A percentile compares a stretch with the other conserved stretches of the same genome.
These are phyloP conservation scores for Rubia peregrina DNA, from an alignment of 305 asterid species.

Conservation along the genomic window DNA sequence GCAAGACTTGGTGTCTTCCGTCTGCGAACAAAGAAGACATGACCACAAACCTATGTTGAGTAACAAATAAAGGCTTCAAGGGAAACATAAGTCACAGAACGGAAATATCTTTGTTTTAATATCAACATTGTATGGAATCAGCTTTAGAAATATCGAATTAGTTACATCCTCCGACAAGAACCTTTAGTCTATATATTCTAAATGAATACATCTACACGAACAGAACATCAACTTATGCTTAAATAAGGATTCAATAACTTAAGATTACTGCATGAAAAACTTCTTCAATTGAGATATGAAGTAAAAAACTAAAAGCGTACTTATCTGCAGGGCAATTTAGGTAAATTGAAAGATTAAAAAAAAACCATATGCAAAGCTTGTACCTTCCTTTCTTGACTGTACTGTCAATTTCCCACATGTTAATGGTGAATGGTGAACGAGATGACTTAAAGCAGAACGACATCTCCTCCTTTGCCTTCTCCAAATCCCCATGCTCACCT, in stretches of 20 bases:
- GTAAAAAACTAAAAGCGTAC: background rate
- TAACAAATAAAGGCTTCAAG: conserved; percentile 15
- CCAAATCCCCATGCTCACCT: conserved; percentile 71
- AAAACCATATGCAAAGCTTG: conserved; percentile 9
- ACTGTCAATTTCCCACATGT: conserved; percentile 99
- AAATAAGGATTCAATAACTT: background rate
- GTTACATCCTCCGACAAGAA: background rate
- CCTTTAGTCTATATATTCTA: background rate
- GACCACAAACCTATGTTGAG: conserved; percentile 9
- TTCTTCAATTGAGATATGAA: background rate
- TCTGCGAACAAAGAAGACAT: conserved; percentile 36
- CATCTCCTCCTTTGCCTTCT: conserved; percentile 97
- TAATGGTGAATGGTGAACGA: conserved; percentile 87
- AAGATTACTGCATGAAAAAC: background rate
- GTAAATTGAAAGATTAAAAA: conserved; percentile 8
- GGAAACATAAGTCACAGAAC: background rate
- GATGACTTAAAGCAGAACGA: conserved; percentile 96
- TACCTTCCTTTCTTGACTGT: conserved; percentile 94
- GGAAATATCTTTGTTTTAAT: background rate
- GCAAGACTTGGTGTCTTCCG: conserved; percentile 78
- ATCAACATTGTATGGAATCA: background rate
- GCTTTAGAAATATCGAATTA: background rate
- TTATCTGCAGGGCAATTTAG: background rate
- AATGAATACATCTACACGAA: background rate
- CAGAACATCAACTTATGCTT: background rate